Percentiles rank a stretch among this genome's conserved stretches.
phyloP scores from a whole-genome alignment of 1,139 yeast species.

The Yamadazyma conglobata region DNA sequence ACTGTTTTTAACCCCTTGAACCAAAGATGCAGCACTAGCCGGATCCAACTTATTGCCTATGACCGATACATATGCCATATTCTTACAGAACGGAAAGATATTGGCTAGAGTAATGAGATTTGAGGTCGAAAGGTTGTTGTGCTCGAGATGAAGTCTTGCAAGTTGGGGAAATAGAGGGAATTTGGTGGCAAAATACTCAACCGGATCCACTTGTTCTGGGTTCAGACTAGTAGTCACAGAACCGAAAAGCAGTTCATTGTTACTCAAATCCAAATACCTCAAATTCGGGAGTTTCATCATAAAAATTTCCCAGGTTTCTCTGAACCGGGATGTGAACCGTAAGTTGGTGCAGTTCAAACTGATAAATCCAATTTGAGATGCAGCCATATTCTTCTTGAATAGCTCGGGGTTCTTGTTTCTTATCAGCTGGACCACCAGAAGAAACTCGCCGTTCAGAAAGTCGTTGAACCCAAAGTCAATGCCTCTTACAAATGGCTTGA shows the following conservation, averaged over 20 bases:
- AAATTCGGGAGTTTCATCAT: slow-evolving; percentile 47
- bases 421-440: slow-evolving; percentile 20
- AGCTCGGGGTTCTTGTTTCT: slow-evolving; percentile 19
- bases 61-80: slow-evolving; percentile 56
- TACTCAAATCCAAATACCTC: slow-evolving; percentile 64
- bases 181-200: slow-evolving; percentile 45
- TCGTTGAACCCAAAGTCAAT: slow-evolving; percentile 73
- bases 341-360: slow-evolving; percentile 71
- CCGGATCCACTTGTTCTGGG: slow-evolving; percentile 8
- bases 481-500: slow-evolving; percentile 43
- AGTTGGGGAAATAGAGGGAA: slow-evolving; percentile 59
- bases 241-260: slow-evolving; percentile 53
- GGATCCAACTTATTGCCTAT: slow-evolving; percentile 56
- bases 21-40: slow-evolving; percentile 35
- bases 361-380: slow-evolving; percentile 50
- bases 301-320: slow-evolving; percentile 29
- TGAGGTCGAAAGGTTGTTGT: slow-evolving; percentile 47
- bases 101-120: slow-evolving; percentile 57
- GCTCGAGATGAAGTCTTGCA: slow-evolving; percentile 58
- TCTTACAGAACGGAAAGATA: slow-evolving; percentile 57
- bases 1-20: slow-evolving; percentile 41
- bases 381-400: slow-evolving; percentile 19
- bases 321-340: slow-evolving; percentile 29
- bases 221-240: slow-evolving; percentile 1
- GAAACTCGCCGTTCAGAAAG: slow-evolving; percentile 35